A percentile compares a stretch with the other conserved stretches of the same genome.
Conservation (phyloP, 2,329 filamentous ascomycete genomes). For the Thielaviopsis musarum region DNA sequence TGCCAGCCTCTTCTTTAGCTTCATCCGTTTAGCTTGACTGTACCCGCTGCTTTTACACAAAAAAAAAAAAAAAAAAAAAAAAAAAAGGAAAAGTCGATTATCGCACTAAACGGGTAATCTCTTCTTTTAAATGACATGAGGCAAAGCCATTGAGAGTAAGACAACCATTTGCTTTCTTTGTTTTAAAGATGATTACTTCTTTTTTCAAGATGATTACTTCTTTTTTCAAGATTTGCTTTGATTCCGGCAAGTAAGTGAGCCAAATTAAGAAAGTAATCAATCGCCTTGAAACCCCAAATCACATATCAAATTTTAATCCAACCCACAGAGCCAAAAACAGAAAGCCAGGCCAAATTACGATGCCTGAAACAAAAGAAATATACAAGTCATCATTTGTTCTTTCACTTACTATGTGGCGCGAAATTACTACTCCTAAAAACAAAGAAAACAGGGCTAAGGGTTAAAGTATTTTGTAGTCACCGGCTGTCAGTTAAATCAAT, state of each 20-base stretch:
- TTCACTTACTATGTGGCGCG: not conserved
- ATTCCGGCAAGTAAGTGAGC: not conserved
- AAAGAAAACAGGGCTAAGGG: not conserved
- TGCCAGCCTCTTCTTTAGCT: not conserved
- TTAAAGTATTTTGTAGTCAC: not conserved
- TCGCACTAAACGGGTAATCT: not conserved
- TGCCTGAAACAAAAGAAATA: not conserved
- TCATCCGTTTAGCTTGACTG: too few relatives aligned
- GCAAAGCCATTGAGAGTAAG: not conserved
- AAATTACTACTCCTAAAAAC: not conserved
- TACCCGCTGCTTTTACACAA: too few relatives aligned
- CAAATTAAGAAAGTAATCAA: not conserved
- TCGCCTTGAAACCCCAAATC: not conserved
- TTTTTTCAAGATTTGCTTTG: not conserved
- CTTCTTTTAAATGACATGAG: not conserved
- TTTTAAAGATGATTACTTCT: not conserved
- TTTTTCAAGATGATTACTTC: not conserved
- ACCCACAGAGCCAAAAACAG: not conserved
- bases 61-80: not conserved
- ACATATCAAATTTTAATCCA: not conserved
- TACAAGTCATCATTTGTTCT: not conserved
- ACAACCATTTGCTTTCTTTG: not conserved
- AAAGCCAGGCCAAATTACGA: not conserved
- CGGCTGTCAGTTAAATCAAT: too few relatives aligned
- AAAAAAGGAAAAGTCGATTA: not conserved